Evolutionary conservation across 176 grass and related monocot species (phyloP).

Genomic region (Thinopyrum elongatum): DNA sequence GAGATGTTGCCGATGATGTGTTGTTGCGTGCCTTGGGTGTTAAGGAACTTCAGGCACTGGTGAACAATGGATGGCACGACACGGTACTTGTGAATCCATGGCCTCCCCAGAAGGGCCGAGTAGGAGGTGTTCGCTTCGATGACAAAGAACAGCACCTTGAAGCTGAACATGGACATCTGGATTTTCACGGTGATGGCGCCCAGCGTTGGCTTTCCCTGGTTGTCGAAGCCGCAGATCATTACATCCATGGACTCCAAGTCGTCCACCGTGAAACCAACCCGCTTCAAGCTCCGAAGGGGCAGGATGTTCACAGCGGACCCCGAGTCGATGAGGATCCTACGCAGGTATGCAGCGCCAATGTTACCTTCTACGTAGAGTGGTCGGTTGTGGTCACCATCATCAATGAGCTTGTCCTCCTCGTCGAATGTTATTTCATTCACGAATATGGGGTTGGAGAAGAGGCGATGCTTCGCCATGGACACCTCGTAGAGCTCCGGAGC

Average conservation of each 20-base stretch:
- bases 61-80: neutral
- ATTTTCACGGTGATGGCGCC: neutral
- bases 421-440: neutral
- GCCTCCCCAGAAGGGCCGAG: neutral
- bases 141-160: neutral
- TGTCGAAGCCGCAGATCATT: neutral
- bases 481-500: too few relatives aligned
- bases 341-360: too few relatives aligned
- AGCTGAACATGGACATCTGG: neutral
- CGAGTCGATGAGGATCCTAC: too few relatives aligned
- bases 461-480: neutral
- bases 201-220: neutral
- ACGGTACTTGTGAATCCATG: neutral
- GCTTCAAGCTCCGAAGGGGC: neutral
- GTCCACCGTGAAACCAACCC: neutral
- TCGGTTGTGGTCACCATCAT: neutral
- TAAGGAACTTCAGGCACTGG: neutral
- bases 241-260: neutral
- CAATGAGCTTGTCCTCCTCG: neutral
- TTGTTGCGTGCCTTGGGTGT: neutral
- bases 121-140: neutral
- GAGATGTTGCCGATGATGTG: neutral
- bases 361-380: neutral
- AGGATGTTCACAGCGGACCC: neutral
- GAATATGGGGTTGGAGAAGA: accelerated